Percentiles rank a stretch among this genome's conserved stretches.
Evolutionary conservation across 2,329 filamentous ascomycete genomes (phyloP).

Genomic region (Alternaria alternata): DNA sequence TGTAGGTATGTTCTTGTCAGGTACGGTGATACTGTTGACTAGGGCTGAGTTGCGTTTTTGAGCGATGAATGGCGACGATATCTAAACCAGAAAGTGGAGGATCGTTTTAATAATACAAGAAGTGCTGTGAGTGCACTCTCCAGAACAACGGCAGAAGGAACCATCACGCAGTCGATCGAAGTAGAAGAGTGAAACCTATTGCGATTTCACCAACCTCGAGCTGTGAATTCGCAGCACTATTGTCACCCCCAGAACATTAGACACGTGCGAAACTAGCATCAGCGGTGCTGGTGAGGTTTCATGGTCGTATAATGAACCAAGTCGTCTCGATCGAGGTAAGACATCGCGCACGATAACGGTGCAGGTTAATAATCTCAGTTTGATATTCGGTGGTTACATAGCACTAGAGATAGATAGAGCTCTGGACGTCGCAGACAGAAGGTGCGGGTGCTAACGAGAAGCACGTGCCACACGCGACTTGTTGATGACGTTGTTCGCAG

Average conservation of each 20-base stretch:
- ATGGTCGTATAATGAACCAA: not conserved
- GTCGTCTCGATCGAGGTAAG: not conserved
- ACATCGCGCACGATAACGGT: not conserved
- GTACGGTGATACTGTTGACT: not conserved
- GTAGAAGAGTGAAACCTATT: not conserved
- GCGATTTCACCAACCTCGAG: not conserved
- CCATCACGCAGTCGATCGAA: not conserved
- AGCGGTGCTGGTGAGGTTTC: not conserved
- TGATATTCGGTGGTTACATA: no score
- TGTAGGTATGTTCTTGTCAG: not conserved
- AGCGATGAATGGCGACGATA: not conserved
- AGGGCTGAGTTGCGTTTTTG: not conserved
- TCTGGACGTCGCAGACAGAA: not conserved
- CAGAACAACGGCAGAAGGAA: not conserved
- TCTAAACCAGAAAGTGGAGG: not conserved
- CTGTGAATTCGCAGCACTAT: not conserved
- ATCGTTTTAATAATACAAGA: not conserved
- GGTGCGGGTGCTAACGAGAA: not conserved
- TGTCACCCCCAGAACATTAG: not conserved
- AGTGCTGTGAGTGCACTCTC: not conserved
- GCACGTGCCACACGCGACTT: not conserved
- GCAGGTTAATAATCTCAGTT: no score
- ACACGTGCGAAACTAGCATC: not conserved
- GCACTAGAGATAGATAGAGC: not conserved
- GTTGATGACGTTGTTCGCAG: not conserved